Evolutionary conservation across 2,329 filamentous ascomycete species (phyloP), one percentile per base, ranked within the genome.

Genomic region (Exophiala lecanii-corni): DNA sequence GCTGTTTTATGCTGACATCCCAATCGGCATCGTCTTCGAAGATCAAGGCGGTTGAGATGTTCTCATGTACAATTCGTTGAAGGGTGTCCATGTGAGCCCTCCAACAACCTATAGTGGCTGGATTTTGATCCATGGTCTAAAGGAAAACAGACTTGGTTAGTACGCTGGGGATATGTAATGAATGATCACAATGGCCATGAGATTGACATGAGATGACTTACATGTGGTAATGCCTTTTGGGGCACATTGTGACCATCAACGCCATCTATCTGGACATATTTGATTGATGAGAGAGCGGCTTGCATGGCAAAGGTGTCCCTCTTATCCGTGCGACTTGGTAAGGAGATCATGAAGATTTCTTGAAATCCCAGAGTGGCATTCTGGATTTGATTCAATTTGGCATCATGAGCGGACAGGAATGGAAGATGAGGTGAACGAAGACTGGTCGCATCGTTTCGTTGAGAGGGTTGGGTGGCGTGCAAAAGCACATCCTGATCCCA

Each of bases 1-100:
- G 75, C 0, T 59, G 39, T 21, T 72, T 71, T 17, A 79, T 56
- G 0, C 66, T 61, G 9, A 78, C 58, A 43, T 79, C 76, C 76
- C 76, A 79, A 59, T 79, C 75, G 15, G 69, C 66, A 43, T 79
- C 75, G 52, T 79, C 75, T 53, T 79, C 76, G 18, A 79, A 56
- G 19, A 79, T 72, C 2, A 79, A 59, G 0, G 72, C 74, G 1
- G 69, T 72, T 1, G 63, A 59, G 2, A 75, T 51, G 30, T 69
- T 66, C 9, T 67, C 58, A n/a, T 67, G 60, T 9, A 77, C 63
- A 9, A 78, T 60, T 16, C 63, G 55, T 38, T 50, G 51, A 15
- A 65, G 47, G 23, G 61, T 60, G 49, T 68, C 65, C 53, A 68
- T 55, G 41, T 68, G 65, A 9, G 62, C 63, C 26, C 65, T 59